Percentiles rank a stretch among this genome's conserved stretches.
These are phyloP conservation scores for Raddia distichophylla DNA, from an alignment of 176 grass and related monocot genomes.

Conservation along the genomic window DNA sequence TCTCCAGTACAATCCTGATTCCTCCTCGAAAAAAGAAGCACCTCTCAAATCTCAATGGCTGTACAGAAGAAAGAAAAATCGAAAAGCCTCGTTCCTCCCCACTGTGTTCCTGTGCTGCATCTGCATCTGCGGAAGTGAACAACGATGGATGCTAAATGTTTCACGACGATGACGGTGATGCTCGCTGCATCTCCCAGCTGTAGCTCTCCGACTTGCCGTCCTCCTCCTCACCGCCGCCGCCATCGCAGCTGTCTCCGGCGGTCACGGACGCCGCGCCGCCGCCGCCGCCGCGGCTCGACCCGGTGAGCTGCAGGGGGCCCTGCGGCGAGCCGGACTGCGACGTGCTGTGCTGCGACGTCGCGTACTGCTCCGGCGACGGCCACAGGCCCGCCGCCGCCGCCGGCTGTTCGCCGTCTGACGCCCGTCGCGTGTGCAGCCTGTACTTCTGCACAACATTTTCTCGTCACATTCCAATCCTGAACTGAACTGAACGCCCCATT, in stretches of 20 bases:
- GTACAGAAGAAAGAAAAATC: constrained; percentile 33
- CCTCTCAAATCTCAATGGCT: constrained; percentile 42
- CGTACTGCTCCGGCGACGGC: constrained; percentile 53
- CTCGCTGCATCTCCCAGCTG: constrained; percentile 56
- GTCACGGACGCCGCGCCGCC: constrained; percentile 40
- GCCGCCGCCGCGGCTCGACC: constrained; percentile 33
- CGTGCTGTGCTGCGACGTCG: constrained; percentile 66
- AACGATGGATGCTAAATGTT: too few relatives aligned
- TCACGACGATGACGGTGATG: constrained; percentile 12
- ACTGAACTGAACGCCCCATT: neutral
- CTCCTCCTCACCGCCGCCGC: constrained; percentile 39
- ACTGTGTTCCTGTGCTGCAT: neutral
- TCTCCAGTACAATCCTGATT: neutral
- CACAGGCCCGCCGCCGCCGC: neutral
- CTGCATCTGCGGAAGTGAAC: neutral
- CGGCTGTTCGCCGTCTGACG: constrained; percentile 19
- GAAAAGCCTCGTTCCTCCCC: constrained; percentile 33
- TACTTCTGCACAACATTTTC: constrained; percentile 64
- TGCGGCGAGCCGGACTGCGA: constrained; percentile 82
- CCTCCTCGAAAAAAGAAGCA: constrained; percentile 8
- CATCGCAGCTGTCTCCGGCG: constrained; percentile 60
- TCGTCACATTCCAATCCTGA: neutral
- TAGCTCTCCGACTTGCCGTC: constrained; percentile 72
- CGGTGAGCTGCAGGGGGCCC: constrained; percentile 62
- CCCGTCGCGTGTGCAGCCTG: constrained; percentile 70